Percentiles rank a stretch among this genome's conserved stretches.
phyloP scores from a whole-genome alignment of 768 basidiomycete species.

The Dioszegia aurantiaca region DNA sequence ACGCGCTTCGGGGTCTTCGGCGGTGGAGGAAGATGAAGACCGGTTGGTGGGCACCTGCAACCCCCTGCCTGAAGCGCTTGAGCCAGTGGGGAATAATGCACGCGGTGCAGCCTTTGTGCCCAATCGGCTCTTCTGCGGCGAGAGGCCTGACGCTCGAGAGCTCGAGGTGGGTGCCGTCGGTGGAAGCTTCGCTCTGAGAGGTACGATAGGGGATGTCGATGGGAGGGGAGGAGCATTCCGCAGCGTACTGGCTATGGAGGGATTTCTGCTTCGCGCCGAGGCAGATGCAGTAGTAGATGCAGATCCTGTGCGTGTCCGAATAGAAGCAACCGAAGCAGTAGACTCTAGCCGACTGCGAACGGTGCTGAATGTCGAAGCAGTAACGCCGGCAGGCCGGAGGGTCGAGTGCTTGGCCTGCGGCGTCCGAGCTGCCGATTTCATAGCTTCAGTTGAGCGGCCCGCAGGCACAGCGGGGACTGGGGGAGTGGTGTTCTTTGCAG shows the following conservation, averaged over 20 bases:
- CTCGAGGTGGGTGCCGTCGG: neutral
- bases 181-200: neutral
- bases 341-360: conserved; percentile 5
- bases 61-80: neutral
- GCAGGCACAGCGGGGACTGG: neutral
- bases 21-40: conserved; percentile 29
- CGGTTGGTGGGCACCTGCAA: conserved; percentile 1
- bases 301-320: neutral
- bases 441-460: neutral
- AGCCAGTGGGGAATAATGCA: conserved; percentile 2
- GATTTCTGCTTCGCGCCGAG: neutral
- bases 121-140: conserved; percentile 1
- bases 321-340: conserved; percentile 8
- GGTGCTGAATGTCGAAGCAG: neutral
- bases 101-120: neutral
- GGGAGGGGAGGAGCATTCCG: neutral
- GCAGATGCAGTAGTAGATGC: conserved; percentile 1
- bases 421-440: neutral
- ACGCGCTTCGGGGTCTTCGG: conserved; percentile 23
- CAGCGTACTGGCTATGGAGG: conserved; percentile 7
- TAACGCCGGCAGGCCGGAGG: neutral
- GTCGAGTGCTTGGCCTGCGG: neutral
- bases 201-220: neutral
- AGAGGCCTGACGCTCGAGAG: conserved; percentile 1
- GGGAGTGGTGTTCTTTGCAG: no score